Conservation (phyloP, 208 protist genomes). For the Balamuthia mandrillaris region DNA sequence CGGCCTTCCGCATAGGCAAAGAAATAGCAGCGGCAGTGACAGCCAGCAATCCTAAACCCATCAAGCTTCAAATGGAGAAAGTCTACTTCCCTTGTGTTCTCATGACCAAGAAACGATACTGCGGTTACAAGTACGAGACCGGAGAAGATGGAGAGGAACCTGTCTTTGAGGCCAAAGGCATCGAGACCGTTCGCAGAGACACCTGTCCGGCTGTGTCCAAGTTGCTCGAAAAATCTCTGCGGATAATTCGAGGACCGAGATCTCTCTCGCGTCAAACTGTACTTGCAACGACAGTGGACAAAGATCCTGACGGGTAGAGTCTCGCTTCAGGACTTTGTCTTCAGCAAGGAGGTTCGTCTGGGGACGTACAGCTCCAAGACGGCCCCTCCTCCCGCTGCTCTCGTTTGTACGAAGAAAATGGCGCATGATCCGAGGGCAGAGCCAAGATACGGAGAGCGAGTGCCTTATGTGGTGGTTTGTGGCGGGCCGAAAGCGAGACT, state of each 20-base stretch:
- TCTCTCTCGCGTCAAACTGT: slow-evolving; percentile 72
- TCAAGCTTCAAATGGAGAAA: slow-evolving; percentile 83
- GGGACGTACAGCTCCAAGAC: slow-evolving; percentile 44
- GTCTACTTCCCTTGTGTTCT: slow-evolving; percentile 79
- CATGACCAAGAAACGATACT: slow-evolving; percentile 80
- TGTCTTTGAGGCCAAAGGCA: slow-evolving; percentile 71
- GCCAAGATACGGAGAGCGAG: slow-evolving; percentile 68
- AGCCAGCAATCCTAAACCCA: slow-evolving; percentile 50
- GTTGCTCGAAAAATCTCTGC: slow-evolving; percentile 56
- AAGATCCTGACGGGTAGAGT: slow-evolving; percentile 58
- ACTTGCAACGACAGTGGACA: slow-evolving; percentile 61
- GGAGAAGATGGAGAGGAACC: slow-evolving; percentile 45
- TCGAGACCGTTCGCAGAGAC: slow-evolving; percentile 82
- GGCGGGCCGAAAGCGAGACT: slow-evolving; percentile 58
- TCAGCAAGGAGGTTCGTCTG: slow-evolving; percentile 70
- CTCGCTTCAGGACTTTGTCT: slow-evolving; percentile 75
- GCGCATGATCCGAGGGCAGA: slow-evolving; percentile 63
- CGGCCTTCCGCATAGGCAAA: slow-evolving; percentile 73
- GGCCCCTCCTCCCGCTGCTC: slow-evolving; percentile 46
- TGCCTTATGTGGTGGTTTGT: slow-evolving; percentile 78
- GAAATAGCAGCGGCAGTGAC: slow-evolving; percentile 68
- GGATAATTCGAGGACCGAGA: slow-evolving; percentile 71
- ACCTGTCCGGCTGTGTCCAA: slow-evolving; percentile 66
- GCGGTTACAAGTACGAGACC: slow-evolving; percentile 75
- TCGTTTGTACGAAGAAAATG: slow-evolving; percentile 49